Percentiles rank a stretch among this genome's conserved stretches.
Conservation (phyloP, 1,284 basidiomycete species). For the Malassezia slooffiae region DNA sequence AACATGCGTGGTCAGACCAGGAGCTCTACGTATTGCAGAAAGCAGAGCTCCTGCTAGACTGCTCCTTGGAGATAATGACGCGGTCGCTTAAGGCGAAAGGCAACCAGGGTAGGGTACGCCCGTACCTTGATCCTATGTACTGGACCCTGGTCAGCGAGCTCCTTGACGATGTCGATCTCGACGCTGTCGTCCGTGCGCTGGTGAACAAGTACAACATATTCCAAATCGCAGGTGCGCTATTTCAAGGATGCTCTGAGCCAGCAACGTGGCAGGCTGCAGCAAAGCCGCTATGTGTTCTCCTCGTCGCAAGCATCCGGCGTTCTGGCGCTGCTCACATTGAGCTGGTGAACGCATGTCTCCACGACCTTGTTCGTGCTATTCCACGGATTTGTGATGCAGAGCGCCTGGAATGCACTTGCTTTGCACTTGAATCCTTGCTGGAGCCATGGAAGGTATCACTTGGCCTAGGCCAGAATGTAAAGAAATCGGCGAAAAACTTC, state of each 20-base stretch:
- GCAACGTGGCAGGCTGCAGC: slow-evolving; percentile 1
- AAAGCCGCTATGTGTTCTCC: not conserved
- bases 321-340: slow-evolving; percentile 29
- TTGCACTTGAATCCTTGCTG: slow-evolving; percentile 14
- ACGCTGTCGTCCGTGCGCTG: not conserved
- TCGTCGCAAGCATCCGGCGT: slow-evolving; percentile 4
- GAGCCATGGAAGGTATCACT: slow-evolving; percentile 18
- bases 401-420: not conserved
- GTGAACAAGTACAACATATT: slow-evolving; percentile 8
- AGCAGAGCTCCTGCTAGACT: slow-evolving; percentile 26
- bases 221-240: not conserved
- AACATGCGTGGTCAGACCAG: slow-evolving; percentile 17
- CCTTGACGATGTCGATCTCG: not conserved
- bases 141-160: slow-evolving; percentile 22
- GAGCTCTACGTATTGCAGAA: slow-evolving; percentile 25
- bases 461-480: slow-evolving; percentile 26
- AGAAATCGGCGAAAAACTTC: slow-evolving; percentile 27
- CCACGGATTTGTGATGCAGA: not conserved
- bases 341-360: slow-evolving; percentile 22
- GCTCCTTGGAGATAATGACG: slow-evolving; percentile 21
- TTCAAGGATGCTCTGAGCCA: not conserved
- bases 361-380: slow-evolving; percentile 20
- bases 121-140: slow-evolving; percentile 9
- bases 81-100: slow-evolving; percentile 17
- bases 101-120: not conserved